These are phyloP conservation scores for Debaryomycetaceae sp. DNA, from an alignment of 1,139 yeast species.

Conservation along the genomic window DNA sequence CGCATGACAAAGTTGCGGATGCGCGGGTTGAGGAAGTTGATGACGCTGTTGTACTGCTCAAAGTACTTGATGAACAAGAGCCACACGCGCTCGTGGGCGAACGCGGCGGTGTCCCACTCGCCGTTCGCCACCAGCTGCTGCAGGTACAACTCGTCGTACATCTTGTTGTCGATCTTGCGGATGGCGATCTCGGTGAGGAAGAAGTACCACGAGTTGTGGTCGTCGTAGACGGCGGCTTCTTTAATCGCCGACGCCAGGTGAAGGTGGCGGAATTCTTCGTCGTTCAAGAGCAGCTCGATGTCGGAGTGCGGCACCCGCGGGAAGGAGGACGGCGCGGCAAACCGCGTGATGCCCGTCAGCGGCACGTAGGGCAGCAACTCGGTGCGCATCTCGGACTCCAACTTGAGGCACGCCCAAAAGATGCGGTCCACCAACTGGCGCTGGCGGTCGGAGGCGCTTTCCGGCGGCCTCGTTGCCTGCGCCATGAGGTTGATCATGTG, in stretches of 20 bases:
- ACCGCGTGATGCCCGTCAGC: slow-evolving; percentile 36
- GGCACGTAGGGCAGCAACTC: slow-evolving; percentile 44
- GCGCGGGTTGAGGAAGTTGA: slow-evolving; percentile 32
- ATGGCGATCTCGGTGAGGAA: slow-evolving; percentile 47
- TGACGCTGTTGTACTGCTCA: slow-evolving; percentile 39
- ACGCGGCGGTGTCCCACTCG: slow-evolving; percentile 27
- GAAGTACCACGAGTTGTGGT: slow-evolving; percentile 43
- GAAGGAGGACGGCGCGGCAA: slow-evolving; percentile 39
- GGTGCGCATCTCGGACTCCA: slow-evolving; percentile 42
- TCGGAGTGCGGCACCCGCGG: slow-evolving; percentile 29
- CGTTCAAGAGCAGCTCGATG: slow-evolving; percentile 18
- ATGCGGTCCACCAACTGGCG: slow-evolving; percentile 30
- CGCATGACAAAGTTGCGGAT: slow-evolving; percentile 32
- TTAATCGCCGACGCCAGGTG: slow-evolving; percentile 27
- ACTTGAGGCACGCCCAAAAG: slow-evolving; percentile 43
- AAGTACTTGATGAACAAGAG: slow-evolving; percentile 28
- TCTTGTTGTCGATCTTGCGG: slow-evolving; percentile 41
- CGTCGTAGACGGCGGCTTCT: slow-evolving; percentile 30
- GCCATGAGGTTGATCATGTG: too few relatives aligned
- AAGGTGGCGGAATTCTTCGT: slow-evolving; percentile 11
- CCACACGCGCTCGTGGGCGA: slow-evolving; percentile 25
- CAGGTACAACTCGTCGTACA: slow-evolving; percentile 36
- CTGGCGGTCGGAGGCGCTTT: too few relatives aligned
- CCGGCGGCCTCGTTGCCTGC: too few relatives aligned
- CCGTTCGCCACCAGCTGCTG: slow-evolving; percentile 13